Base-by-base conservation (phyloP, 495 filamentous ascomycete genomes). In the Evernia prunastri region DNA sequence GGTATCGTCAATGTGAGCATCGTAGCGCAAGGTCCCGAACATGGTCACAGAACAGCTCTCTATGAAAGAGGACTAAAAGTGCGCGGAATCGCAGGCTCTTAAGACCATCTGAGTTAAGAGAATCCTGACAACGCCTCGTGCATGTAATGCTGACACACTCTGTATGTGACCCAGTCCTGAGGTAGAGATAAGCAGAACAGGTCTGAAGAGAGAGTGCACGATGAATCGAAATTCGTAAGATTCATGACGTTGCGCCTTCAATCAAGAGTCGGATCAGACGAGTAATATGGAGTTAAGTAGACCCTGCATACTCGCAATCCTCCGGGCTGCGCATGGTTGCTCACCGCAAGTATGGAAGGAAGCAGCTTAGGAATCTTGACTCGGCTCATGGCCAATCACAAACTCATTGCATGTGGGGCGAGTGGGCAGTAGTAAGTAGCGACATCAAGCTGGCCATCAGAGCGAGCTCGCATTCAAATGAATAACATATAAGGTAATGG, bases 21-120 rank as follows among this genome's bases (percentile, higher is more conserved):
- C 51, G 51, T 54, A 54, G 15, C 51, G 51, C 17, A 54, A 54
- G 7, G 51, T 54, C 11, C 51, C 51, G 17, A 54, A 54, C 51
- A 54, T 54, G 18, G 29, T 25, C n/a, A n/a, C n/a, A n/a, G n/a
- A n/a, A n/a, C n/a, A n/a, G n/a, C n/a, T n/a, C n/a, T n/a, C n/a
- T 2, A 3, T 54, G 20, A 9, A 45, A 13, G 7, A 53, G 2
- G n/a, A 54, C 25, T 10, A 33, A 17, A 54, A 20, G 0, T 33
- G 51, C 10, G 29, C 33, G 51, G 29, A 17, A 20, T 31, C 4
- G 29, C 17, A 20, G 51, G 5, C 51, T 54, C 31, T 31, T 31
- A 54, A 33, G 51, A 3, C 13, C 9, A 15, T 33, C 18, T 0
- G 6, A 54, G 51, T 10, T 5, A 54, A 13, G 15, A 29, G 29